A percentile compares a stretch with the other conserved stretches of the same genome.
These are phyloP conservation scores for Naganishia antarctica DNA, from an alignment of 768 basidiomycete species.

Conservation along the genomic window DNA sequence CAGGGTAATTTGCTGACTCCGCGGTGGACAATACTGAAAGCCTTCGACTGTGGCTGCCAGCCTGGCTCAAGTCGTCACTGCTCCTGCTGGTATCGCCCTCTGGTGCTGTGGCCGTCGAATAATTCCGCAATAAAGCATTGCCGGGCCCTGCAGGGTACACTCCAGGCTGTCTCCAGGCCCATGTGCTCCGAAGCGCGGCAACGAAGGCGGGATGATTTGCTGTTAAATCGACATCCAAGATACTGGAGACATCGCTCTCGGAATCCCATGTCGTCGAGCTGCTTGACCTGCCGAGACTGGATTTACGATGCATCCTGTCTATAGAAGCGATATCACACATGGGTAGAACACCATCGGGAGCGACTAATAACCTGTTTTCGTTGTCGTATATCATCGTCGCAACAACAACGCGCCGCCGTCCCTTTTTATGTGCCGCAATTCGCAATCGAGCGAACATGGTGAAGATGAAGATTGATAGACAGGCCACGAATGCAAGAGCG, in stretches of 20 bases:
- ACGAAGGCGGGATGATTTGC: constrained; percentile 49
- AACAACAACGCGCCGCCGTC: constrained; percentile 46
- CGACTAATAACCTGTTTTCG: constrained; percentile 46
- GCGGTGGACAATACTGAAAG: constrained; percentile 33
- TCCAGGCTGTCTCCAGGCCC: constrained; percentile 45
- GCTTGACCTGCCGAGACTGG: constrained; percentile 1
- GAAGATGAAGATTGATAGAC: constrained; percentile 43
- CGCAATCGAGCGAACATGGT: constrained; percentile 36
- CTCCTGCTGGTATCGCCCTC: not conserved
- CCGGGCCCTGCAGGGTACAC: constrained; percentile 15
- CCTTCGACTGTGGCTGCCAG: not conserved
- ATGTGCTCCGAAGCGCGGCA: constrained; percentile 44
- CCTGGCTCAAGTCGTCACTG: constrained; percentile 8
- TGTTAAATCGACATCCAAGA: constrained; percentile 47
- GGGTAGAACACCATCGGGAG: constrained; percentile 47
- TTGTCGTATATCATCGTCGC: constrained; percentile 46
- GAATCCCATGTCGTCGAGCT: constrained; percentile 24
- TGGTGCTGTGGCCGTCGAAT: not conserved
- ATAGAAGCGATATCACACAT: constrained; percentile 47
- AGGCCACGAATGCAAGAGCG: constrained; percentile 45
- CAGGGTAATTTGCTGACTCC: constrained; percentile 28
- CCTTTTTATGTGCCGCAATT: constrained; percentile 31
- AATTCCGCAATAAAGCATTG: constrained; percentile 2
- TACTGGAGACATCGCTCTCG: constrained; percentile 34
- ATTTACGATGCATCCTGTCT: constrained; percentile 19